Evolutionary conservation across 179 eudicot genomes (phyloP), one percentile per base, ranked within the genome.

Genomic region (Sideroxylon spinosum): DNA sequence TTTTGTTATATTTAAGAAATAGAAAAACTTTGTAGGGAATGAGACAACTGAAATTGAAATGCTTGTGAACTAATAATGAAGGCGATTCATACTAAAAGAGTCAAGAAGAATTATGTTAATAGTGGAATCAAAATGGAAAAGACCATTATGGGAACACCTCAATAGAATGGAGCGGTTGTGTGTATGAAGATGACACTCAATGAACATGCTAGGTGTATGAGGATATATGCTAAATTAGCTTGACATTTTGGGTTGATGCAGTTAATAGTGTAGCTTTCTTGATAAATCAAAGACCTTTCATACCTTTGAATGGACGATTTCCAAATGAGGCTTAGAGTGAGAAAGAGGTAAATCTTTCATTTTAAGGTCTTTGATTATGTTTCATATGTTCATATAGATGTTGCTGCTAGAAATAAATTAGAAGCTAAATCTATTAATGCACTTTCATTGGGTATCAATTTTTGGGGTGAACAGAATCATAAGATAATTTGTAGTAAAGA

Each of bases 111-210:
- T n/a, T n/a, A n/a, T n/a, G n/a, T n/a, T n/a, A n/a, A n/a, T n/a
- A n/a, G n/a, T n/a, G n/a, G n/a, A n/a, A n/a, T n/a, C n/a, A n/a
- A n/a, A n/a, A n/a, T n/a, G n/a, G n/a, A n/a, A n/a, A n/a, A n/a
- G n/a, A n/a, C n/a, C n/a, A 19, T 71, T 71, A 60, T 14, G 0
- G 16, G 8, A 9, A 68, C 17, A 3, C 50, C 55, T 5, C 55
- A 44, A 11, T 13, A 72, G 4, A 72, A 72, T 22, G 75, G 62
- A 0, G n/a, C 19, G 0, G 62, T 29, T 29, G 4, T 23, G 7
- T 1, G 75, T 10, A 72, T 72, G 75, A 72, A 72, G n/a, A n/a
- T 0, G 50, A 72, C 62, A 2, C 20, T 72, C 37, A 72, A 72
- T 72, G 62, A 52, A 60, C 26, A 17, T 9, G 17, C 74, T 11